Evolutionary conservation across 768 basidiomycete genomes (phyloP), one percentile per base, ranked within the genome.

Genomic region (Wakefieldia striispora): DNA sequence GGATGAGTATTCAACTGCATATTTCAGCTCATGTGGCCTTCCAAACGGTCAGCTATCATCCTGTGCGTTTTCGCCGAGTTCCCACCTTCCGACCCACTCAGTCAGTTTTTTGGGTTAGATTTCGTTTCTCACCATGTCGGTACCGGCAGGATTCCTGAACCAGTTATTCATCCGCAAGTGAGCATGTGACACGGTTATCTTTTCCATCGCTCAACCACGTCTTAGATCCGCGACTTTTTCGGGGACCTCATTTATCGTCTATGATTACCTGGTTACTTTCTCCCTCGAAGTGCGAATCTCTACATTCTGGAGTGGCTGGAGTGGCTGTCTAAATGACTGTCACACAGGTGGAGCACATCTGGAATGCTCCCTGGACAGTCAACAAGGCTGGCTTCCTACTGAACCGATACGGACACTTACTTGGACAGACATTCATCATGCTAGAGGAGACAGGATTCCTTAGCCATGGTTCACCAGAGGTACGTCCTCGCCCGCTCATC

Each of bases 391-490:
- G 38, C 16, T 58, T 58, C 20, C 43, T 58, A 8, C 7, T 53
- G 34, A 56, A 47, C 33, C 47, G 54, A 16, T 52, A 56, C 14
- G 54, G 41, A 6, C 49, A 46, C n/a, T 21, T 65, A 35, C 23
- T 47, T 0, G 55, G 60, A 16, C 65, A 67, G 23, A 48, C 57
- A 6, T 47, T 60, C 33, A 24, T 65, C 1, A 36, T 41, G 39
- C 19, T 65, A 3, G 55, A 60, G 29, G 64, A 65, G 39, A 44
- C 51, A 4, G 65, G 64, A 12, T 26, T 50, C 13, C 26, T 67
- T 26, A 34, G 19, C 9, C 43, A 29, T 29, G 27, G 11, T 29
- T 29, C 27, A 29, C 9, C 27, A 29, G 10, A 10, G 27, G 27
- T 29, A 29, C 10, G 27, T 8, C 5, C 27, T n/a, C n/a, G n/a